Evolutionary conservation across 2,329 filamentous ascomycete genomes (phyloP).

Genomic region (Botrytis tulipae): DNA sequence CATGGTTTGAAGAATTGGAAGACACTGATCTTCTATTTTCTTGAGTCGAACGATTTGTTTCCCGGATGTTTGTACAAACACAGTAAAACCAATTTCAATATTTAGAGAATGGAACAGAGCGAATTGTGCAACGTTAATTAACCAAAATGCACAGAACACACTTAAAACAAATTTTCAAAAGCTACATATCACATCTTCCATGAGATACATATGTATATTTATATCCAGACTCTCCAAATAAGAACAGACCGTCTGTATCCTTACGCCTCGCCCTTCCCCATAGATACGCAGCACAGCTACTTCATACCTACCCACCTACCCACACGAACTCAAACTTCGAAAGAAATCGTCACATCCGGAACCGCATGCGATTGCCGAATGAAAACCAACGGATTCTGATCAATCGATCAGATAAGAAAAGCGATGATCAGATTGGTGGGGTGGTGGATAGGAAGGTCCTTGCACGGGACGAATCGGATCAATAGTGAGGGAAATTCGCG

Average conservation of each 20-base stretch:
- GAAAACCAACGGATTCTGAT: neutral
- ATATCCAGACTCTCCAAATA: neutral
- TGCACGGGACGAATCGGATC: neutral
- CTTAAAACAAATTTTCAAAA: neutral
- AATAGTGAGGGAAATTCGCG: neutral
- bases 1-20: neutral
- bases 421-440: neutral
- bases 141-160: neutral
- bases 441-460: neutral
- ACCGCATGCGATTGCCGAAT: neutral
- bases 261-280: neutral
- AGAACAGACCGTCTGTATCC: neutral
- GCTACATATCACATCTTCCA: neutral
- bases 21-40: neutral
- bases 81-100: neutral
- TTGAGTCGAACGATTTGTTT: too few relatives aligned
- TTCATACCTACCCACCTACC: neutral
- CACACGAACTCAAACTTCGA: neutral
- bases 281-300: neutral
- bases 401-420: conserved; percentile 9
- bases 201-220: neutral
- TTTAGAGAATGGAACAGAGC: neutral
- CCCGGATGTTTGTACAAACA: neutral
- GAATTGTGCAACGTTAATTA: neutral
- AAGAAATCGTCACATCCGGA: neutral